Base-by-base conservation (phyloP, 192 early-diverging fungal species). In the Jimgerdemannia flammicorona region DNA sequence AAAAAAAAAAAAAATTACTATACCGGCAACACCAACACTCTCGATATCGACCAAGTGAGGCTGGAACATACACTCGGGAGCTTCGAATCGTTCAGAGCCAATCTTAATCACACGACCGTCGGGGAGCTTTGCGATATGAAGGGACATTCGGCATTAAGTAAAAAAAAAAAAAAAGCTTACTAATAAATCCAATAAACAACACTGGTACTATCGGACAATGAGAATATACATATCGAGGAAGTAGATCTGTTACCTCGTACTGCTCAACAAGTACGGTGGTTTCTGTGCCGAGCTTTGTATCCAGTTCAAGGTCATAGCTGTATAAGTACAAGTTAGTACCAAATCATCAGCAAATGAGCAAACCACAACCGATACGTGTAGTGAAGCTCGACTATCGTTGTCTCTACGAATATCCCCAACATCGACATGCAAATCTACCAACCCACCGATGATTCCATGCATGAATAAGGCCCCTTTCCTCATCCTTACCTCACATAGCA, bases 61-160 rank as follows among this genome's bases (percentile, higher is more conserved):
- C 74, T 98, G 96, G 94, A 99, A 99, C 82, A 99, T 86, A 72
- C 95, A 96, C 80, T 99, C 98, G 44, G 98, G 97, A 8, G 97
- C 98, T 79, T 98, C 95, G 84, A 98, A 99, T 70, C 98, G 84
- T 84, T 99, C 98, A 17, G 96, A 97, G 9, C 98, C 97, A 39
- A 99, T 92, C 81, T 98, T 99, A 83, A 99, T 99, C 41, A 98
- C 90, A 59, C 96, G 94, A 20, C 98, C 98, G 80, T 99, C 98
- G 64, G 98, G 98, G 44, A 99, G 90, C 91, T 93, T 71, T 11
- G 43, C 7, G 43, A 75, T 18, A 11, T 19, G 44, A 9, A 14
- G 14, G 49, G 8, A 14, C 14, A 17, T 65, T 18, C 40, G 44
- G 14, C 18, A 69, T 81, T 29, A 75, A 40, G 4, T 79, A 6